Evolutionary conservation across 805 yeast genomes (phyloP).

Genomic region (Maudiozyma pseudohumilis): DNA sequence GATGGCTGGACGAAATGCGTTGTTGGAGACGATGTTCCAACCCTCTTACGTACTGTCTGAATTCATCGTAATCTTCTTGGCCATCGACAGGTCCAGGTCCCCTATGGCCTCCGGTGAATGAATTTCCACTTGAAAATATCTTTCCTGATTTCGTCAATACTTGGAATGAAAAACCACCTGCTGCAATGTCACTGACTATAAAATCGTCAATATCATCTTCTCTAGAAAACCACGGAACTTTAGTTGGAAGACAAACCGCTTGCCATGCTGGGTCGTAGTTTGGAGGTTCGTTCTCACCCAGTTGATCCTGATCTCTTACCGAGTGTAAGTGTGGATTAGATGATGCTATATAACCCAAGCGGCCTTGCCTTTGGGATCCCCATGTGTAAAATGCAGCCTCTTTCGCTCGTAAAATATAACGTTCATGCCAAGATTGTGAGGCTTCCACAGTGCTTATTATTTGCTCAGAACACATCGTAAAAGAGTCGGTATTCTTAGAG

Average conservation of each 20-base stretch:
- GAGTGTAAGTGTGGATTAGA: constrained; percentile 14
- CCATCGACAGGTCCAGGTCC: constrained; percentile 34
- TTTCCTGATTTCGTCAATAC: constrained; percentile 47
- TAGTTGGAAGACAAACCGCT: constrained; percentile 24
- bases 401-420: constrained; percentile 16
- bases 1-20: constrained; percentile 15
- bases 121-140: constrained; percentile 44
- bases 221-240: constrained; percentile 22
- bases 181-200: constrained; percentile 32
- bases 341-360: constrained; percentile 24
- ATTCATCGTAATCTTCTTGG: constrained; percentile 29
- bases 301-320: background rate
- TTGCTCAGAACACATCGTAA: constrained; percentile 20
- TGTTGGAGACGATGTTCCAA: constrained; percentile 1
- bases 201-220: constrained; percentile 10
- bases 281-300: background rate
- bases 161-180: constrained; percentile 59
- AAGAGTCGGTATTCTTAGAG: constrained; percentile 11
- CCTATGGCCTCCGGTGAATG: constrained; percentile 33
- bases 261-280: constrained; percentile 2
- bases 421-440: constrained; percentile 19
- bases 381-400: constrained; percentile 23
- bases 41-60: constrained; percentile 20
- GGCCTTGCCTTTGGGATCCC: constrained; percentile 27
- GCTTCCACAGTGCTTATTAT: constrained; percentile 16